A percentile compares a stretch with the other conserved stretches of the same genome.
These are phyloP conservation scores for Gigaspora rosea DNA, from an alignment of 192 early-diverging fungal species.

Conservation along the genomic window DNA sequence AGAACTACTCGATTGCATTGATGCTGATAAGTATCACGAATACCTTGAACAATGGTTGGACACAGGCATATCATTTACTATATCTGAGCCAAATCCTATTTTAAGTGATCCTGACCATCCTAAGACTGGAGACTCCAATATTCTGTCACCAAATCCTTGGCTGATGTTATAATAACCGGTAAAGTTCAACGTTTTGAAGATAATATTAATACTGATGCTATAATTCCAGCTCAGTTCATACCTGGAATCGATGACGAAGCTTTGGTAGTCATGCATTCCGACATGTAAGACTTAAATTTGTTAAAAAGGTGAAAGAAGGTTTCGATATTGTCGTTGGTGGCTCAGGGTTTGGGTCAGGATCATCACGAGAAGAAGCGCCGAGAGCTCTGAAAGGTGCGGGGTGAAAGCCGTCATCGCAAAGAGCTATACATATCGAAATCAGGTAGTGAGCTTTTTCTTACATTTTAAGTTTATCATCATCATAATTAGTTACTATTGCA, in stretches of 20 bases:
- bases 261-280: slow-evolving; percentile 72
- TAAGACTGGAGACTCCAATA: slow-evolving; percentile 6
- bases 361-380: slow-evolving; percentile 79
- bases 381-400: slow-evolving; percentile 68
- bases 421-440: slow-evolving; percentile 81
- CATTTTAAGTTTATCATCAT: not conserved
- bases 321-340: slow-evolving; percentile 73
- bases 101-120: slow-evolving; percentile 42
- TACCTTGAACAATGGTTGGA: slow-evolving; percentile 71
- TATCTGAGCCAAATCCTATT: slow-evolving; percentile 67
- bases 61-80: slow-evolving; percentile 54
- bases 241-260: slow-evolving; percentile 68
- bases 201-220: slow-evolving; percentile 78
- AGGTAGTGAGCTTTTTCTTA: slow-evolving; percentile 31
- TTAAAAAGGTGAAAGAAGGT: slow-evolving; percentile 62
- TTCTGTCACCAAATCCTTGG: slow-evolving; percentile 37
- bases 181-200: slow-evolving; percentile 75
- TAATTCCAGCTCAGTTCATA: slow-evolving; percentile 80
- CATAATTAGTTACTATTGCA: not conserved
- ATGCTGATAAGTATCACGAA: slow-evolving; percentile 61
- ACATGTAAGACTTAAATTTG: slow-evolving; percentile 75
- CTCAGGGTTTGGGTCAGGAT: slow-evolving; percentile 73
- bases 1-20: slow-evolving; percentile 66
- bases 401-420: slow-evolving; percentile 81
- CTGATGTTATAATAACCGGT: slow-evolving; percentile 55